These are phyloP conservation scores for Candida montana DNA, from an alignment of 805 yeast genomes.

Conservation along the genomic window DNA sequence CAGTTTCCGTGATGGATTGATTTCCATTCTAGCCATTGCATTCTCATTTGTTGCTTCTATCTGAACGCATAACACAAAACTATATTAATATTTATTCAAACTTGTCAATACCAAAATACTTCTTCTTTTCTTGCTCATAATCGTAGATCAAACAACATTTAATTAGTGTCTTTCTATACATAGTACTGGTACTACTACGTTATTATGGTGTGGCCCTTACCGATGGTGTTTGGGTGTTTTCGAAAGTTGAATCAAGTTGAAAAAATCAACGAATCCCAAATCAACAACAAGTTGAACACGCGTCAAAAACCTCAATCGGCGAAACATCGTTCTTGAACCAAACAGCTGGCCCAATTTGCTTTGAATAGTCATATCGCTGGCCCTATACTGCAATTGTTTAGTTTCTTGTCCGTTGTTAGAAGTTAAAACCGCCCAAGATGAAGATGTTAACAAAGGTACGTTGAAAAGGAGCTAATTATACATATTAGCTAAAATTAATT, in stretches of 20 bases:
- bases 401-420: neutral
- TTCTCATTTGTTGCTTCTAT: neutral
- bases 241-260: neutral
- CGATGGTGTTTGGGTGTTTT: conserved; percentile 1
- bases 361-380: neutral
- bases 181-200: too few species aligned
- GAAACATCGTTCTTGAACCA: neutral
- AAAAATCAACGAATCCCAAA: conserved; percentile 4
- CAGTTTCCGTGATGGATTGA: neutral
- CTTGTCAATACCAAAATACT: too few species aligned
- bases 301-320: conserved; percentile 3
- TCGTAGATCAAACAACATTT: too few species aligned
- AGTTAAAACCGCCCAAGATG: conserved; percentile 42
- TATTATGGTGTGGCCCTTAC: neutral
- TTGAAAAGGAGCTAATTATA: conserved; percentile 5
- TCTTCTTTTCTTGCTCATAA: too few species aligned
- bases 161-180: too few species aligned
- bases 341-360: neutral
- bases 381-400: neutral
- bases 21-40: neutral
- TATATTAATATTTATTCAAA: too few species aligned
- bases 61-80: too few species aligned
- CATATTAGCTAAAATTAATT: neutral
- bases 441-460: conserved; percentile 75
- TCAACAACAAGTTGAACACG: conserved; percentile 13